Evolutionary conservation across 495 filamentous ascomycete species (phyloP).

Genomic region (Trichoderma parareesei): DNA sequence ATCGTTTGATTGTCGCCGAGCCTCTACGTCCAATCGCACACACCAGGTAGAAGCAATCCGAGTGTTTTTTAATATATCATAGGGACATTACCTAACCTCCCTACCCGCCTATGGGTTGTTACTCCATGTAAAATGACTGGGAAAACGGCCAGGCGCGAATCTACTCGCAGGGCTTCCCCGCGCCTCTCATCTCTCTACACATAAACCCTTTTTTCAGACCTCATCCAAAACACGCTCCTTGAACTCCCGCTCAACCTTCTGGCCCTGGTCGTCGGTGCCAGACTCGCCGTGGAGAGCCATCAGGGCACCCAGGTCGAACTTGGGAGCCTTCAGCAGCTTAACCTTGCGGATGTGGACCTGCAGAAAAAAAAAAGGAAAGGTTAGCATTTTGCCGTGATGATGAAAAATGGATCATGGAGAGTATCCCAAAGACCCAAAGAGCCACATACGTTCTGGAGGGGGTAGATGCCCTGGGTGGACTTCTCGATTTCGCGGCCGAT

Average conservation of each 20-base stretch:
- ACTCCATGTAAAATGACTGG: slow-evolving; percentile 8
- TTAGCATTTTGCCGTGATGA: background rate
- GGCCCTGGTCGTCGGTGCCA: slow-evolving; percentile 87
- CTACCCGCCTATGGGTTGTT: slow-evolving; percentile 10
- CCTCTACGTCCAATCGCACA: background rate
- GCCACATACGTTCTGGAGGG: slow-evolving; percentile 85
- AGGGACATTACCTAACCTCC: slow-evolving; percentile 10
- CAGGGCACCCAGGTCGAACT: slow-evolving; percentile 96
- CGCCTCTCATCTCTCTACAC: slow-evolving; percentile 3
- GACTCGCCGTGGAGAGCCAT: slow-evolving; percentile 96
- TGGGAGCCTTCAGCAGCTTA: slow-evolving; percentile 94
- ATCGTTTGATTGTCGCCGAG: background rate
- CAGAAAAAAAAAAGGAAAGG: background rate
- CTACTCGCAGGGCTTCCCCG: slow-evolving; percentile 6
- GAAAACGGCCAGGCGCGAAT: slow-evolving; percentile 8
- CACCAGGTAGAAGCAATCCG: background rate
- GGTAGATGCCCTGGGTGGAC: slow-evolving; percentile 97
- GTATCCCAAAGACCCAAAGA: background rate
- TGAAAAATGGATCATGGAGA: background rate
- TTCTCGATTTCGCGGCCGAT: slow-evolving; percentile 99
- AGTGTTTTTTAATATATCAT: slow-evolving; percentile 9
- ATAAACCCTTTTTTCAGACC: slow-evolving; percentile 48
- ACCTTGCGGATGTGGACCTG: slow-evolving; percentile 99
- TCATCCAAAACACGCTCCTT: slow-evolving; percentile 90
- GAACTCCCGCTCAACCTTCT: slow-evolving; percentile 99